phyloP scores from a whole-genome alignment of 768 basidiomycete genomes.

The Cystobasidium onofrii region DNA sequence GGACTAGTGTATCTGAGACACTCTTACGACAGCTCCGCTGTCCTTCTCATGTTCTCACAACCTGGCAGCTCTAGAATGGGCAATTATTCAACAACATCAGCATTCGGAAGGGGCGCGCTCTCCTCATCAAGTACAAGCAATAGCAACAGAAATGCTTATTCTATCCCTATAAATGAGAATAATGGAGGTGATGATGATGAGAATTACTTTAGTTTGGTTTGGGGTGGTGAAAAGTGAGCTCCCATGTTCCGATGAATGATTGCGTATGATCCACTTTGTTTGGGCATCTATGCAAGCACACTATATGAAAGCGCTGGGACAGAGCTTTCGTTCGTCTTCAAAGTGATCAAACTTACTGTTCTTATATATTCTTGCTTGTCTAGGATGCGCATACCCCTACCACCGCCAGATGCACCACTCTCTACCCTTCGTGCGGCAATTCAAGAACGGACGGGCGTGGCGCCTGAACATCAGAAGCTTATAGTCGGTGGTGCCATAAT shows the following conservation, averaged over 20 bases:
- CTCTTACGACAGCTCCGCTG: background rate
- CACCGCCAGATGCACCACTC: constrained; percentile 21
- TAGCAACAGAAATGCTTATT: background rate
- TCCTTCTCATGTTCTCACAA: background rate
- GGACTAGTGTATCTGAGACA: no score
- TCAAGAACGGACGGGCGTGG: constrained; percentile 24
- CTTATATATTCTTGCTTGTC: background rate
- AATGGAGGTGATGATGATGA: background rate
- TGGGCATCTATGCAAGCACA: no score
- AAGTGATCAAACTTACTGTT: background rate
- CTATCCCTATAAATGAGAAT: background rate
- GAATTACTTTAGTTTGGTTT: background rate
- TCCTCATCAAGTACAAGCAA: background rate
- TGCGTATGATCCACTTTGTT: no score
- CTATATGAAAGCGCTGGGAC: no score
- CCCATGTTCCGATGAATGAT: no score
- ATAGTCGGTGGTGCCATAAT: constrained; percentile 19
- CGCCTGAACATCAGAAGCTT: constrained; percentile 31
- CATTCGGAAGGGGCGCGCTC: background rate
- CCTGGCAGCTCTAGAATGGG: background rate
- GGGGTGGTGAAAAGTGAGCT: constrained; percentile 7
- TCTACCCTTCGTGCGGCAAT: constrained; percentile 21
- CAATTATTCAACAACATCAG: background rate
- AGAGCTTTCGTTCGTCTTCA: no score
- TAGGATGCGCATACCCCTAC: constrained; percentile 14